phyloP scores from a whole-genome alignment of 768 basidiomycete genomes.

The Fistulinella prunicolor region DNA sequence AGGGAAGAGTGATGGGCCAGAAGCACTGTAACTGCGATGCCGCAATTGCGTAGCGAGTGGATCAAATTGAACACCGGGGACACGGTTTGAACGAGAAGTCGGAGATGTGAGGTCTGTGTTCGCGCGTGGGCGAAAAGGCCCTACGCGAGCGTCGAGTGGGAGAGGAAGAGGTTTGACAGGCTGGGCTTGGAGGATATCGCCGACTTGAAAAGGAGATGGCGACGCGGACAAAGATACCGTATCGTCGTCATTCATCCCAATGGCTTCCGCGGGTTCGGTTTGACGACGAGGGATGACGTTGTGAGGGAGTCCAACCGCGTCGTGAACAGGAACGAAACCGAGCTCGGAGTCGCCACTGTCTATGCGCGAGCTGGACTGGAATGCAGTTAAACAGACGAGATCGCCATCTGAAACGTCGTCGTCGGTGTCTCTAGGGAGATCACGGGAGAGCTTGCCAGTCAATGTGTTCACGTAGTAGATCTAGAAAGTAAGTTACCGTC shows the following conservation, averaged over 20 bases:
- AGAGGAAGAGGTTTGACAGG: constrained; percentile 8
- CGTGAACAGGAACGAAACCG: constrained; percentile 35
- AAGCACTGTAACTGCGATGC: constrained; percentile 17
- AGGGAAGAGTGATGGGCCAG: constrained; percentile 3
- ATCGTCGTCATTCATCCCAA: neutral
- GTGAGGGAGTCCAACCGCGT: constrained; percentile 1
- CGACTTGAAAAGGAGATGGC: neutral
- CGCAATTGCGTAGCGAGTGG: constrained; percentile 12
- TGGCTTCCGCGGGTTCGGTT: neutral
- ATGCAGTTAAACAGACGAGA: constrained; percentile 47
- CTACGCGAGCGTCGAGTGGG: neutral
- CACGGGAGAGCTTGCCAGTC: constrained; percentile 74
- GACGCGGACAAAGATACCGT: neutral
- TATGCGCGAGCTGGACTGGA: constrained; percentile 50
- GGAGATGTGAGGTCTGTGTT: too few relatives aligned
- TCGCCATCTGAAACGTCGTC: constrained; percentile 55
- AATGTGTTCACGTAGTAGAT: constrained; percentile 92
- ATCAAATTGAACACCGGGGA: constrained; percentile 8
- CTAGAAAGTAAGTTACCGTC: constrained; percentile 36
- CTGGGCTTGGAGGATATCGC: neutral
- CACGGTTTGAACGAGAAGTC: constrained; percentile 8
- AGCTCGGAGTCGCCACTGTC: constrained; percentile 49
- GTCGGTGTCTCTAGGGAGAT: constrained; percentile 72
- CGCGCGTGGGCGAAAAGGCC: constrained; percentile 20
- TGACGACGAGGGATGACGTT: neutral